These are phyloP conservation scores for Cylindrodendrum hubeiense DNA, from an alignment of 2,329 filamentous ascomycete species.

Conservation along the genomic window DNA sequence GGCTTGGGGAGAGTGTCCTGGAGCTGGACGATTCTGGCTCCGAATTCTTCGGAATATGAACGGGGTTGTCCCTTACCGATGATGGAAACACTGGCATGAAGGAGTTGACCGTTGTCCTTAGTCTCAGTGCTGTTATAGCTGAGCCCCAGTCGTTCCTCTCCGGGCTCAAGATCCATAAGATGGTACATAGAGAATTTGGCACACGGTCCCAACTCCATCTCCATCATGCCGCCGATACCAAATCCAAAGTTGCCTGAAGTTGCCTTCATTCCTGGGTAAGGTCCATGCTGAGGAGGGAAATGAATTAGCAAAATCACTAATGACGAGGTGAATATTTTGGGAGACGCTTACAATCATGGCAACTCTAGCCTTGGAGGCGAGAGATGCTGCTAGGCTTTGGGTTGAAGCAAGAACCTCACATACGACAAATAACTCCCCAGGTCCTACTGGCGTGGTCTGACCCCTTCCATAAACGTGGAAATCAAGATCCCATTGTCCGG, in stretches of 20 bases:
- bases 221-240: conserved; percentile 45
- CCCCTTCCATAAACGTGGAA: conserved; percentile 60
- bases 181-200: conserved; percentile 63
- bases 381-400: conserved; percentile 57
- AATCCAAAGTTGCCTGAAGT: conserved; percentile 64
- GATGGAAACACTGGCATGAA: conserved; percentile 2
- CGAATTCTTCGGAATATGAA: fast-evolving
- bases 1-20: background rate
- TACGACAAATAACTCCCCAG: conserved; percentile 55
- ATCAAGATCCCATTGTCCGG: conserved; percentile 39
- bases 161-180: conserved; percentile 55
- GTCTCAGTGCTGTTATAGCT: fast-evolving
- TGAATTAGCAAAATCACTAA: background rate
- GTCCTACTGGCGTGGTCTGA: conserved; percentile 1
- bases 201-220: conserved; percentile 50
- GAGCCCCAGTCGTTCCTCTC: conserved; percentile 36
- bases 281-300: conserved; percentile 49
- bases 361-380: conserved; percentile 45
- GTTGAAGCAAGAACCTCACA: conserved; percentile 60
- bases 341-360: conserved; percentile 42
- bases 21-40: background rate
- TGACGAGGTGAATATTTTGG: background rate
- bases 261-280: conserved; percentile 64
- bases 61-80: conserved; percentile 14
- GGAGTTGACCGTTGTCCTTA: background rate